Conservation (phyloP, 768 basidiomycete species). For the Boletus rubropictus region DNA sequence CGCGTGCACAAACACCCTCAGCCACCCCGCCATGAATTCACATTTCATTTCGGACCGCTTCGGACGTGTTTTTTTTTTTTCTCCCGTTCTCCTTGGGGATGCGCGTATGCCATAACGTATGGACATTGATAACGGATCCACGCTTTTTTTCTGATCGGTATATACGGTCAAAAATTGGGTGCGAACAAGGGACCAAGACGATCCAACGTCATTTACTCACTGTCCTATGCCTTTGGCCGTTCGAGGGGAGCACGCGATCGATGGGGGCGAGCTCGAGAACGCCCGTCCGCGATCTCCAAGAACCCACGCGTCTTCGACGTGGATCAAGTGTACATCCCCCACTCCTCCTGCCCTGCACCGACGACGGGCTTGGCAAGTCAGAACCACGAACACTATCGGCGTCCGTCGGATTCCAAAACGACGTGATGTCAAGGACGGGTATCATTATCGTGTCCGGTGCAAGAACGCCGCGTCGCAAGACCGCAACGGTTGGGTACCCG, state of each 20-base stretch:
- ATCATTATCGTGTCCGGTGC: too few species aligned
- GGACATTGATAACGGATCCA: conserved; percentile 14
- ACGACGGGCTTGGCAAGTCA: background rate
- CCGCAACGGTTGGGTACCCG: too few species aligned
- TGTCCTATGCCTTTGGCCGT: too few species aligned
- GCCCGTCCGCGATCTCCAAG: too few species aligned
- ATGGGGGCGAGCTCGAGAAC: too few species aligned
- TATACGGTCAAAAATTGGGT: too few species aligned
- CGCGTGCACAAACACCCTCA: conserved; percentile 2
- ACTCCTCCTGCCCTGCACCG: background rate
- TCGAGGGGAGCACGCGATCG: too few species aligned
- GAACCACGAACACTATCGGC: background rate
- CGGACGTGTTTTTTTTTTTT: background rate
- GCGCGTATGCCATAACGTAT: conserved; percentile 1
- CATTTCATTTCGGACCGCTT: conserved; percentile 10
- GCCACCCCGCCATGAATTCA: background rate
- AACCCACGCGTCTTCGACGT: background rate
- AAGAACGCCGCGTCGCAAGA: too few species aligned
- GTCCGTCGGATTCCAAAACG: background rate
- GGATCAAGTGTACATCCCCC: background rate
- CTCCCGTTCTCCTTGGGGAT: background rate
- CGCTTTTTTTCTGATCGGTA: conserved; percentile 11
- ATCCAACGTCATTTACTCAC: too few species aligned
- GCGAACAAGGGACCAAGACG: too few species aligned
- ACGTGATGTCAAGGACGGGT: background rate